Percentiles rank a stretch among this genome's conserved stretches.
phyloP scores from a whole-genome alignment of 352 stramenopile genomes.

The Phytophthora chlamydospora region DNA sequence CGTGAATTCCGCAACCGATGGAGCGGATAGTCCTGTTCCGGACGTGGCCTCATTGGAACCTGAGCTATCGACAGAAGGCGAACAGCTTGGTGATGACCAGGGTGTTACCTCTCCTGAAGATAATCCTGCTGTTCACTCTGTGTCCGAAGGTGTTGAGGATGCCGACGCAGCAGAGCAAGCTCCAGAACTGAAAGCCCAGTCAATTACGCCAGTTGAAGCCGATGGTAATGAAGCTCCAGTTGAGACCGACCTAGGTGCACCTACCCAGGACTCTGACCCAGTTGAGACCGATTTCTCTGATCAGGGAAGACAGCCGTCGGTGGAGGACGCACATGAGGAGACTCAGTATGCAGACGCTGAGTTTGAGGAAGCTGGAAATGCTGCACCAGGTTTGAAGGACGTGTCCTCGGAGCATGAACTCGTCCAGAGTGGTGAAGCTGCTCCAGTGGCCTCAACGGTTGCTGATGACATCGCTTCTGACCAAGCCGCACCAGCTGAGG shows the following conservation, averaged over 20 bases:
- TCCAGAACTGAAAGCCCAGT: background rate
- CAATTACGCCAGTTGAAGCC: background rate
- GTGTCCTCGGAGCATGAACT: background rate
- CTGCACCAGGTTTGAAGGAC: conserved; percentile 1
- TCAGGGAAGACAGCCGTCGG: background rate
- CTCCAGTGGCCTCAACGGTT: background rate
- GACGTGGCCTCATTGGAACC: background rate
- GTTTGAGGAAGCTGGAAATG: conserved; percentile 27
- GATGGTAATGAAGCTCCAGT: background rate
- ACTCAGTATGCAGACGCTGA: conserved; percentile 19
- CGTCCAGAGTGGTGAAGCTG: background rate
- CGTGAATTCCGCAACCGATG: conserved; percentile 3
- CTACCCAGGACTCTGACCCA: conserved; percentile 1
- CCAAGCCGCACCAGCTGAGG: conserved; percentile 4
- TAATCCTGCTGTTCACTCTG: background rate
- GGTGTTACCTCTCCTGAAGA: conserved; percentile 1
- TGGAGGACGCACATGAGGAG: conserved; percentile 16
- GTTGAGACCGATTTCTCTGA: background rate
- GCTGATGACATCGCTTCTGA: background rate
- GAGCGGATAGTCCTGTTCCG: background rate
- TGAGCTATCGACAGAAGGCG: conserved; percentile 1
- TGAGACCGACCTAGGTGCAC: conserved; percentile 1
- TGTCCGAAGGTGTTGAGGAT: background rate
- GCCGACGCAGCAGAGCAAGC: background rate
- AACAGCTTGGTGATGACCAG: background rate